Base-by-base conservation (phyloP, 192 early-diverging fungal species). In the Backusella mclennaniae region DNA sequence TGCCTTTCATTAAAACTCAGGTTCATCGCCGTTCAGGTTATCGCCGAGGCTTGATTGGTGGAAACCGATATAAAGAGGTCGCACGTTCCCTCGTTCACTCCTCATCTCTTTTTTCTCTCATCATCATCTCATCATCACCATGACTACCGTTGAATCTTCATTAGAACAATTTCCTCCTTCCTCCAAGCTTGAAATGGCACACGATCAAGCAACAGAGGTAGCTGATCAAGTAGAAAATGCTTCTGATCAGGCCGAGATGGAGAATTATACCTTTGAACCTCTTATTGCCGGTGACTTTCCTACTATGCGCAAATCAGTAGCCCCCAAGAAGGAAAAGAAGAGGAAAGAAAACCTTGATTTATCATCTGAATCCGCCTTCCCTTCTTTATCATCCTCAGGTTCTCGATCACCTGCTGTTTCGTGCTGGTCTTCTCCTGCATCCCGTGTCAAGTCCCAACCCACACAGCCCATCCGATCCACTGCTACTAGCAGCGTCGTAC, bases 321-420 rank as follows among this genome's bases (percentile, higher is more conserved):
- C 67, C 4, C 56, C 56, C 8, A 76, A 46, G 15, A 56, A 66
- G 6, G 66, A 75, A 46, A 69, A 53, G 29, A 76, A 76, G 41
- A 66, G 42, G 56, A 63, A 63, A 3, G 56, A 63, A 14, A 63
- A 63, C 3, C 77, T 88, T 14, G 92, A 93, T 78, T 78, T 93
- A 26, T 73, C 80, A 46, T 89, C 85, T 26, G 88, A 88, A 75
- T 90, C 90, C 23, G 87, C 92, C 73, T 96, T 97, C 80, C 94
- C 95, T 4, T 87, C 93, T 49, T 83, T 96, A 19, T 89, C 92
- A 56, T 77, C 87, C 0, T 77, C 89, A 44, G 26, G 23, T 26
- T 26, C 23, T 12, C 21, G 4, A 29, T 63, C 66, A 63, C 73
- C 86, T 56, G 75, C 79, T 29, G 42, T 77, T 12, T 75, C 86